Base-by-base conservation (phyloP, 1,139 yeast species). In the Yamadazyma membranifaciens region DNA sequence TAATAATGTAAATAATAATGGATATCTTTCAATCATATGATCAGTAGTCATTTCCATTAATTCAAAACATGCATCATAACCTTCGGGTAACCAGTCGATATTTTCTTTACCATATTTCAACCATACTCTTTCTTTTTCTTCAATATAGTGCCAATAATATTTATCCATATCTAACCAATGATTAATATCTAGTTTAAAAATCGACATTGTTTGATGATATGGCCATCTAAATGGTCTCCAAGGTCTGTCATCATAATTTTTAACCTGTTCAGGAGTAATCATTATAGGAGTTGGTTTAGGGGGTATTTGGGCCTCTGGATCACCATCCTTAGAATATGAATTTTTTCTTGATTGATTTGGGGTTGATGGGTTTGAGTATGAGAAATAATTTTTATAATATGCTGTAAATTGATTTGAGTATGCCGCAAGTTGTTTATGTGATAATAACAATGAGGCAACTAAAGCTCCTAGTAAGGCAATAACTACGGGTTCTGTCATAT, bases 211-310 rank as follows among this genome's bases (percentile, higher is more conserved):
- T 60, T 83, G 91, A 56, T 83, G 88, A 55, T 83, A 83, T 16
- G 89, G 89, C 83, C 86, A 81, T 54, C 89, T 67, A 61, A 83
- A 83, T 3, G 89, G 88, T 59, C 91, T 69, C 89, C 91, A 83
- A 11, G 89, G 88, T 57, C 89, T 70, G 52, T 81, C 89, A 49
- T 83, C 87, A 54, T 81, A 81, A 17, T 69, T 73, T 46, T 67
- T 63, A 11, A 83, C 86, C 50, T 80, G 80, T 31, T 83, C 87
- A 1, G 87, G 86, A 0, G 86, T 81, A 36, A 83, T 73, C 63
- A 67, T 65, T 34, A 83, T 63, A 2, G 88, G 87, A 0, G 80
- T 73, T 17, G 86, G 84, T 36, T 62, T 63, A 9, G 80, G 81
- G 17, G 52, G 50, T 9, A 45, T 20, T 31, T 49, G 51, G 9